Evolutionary conservation across 768 basidiomycete genomes (phyloP), one percentile per base, ranked within the genome.

Genomic region (Lentinula aciculospora): DNA sequence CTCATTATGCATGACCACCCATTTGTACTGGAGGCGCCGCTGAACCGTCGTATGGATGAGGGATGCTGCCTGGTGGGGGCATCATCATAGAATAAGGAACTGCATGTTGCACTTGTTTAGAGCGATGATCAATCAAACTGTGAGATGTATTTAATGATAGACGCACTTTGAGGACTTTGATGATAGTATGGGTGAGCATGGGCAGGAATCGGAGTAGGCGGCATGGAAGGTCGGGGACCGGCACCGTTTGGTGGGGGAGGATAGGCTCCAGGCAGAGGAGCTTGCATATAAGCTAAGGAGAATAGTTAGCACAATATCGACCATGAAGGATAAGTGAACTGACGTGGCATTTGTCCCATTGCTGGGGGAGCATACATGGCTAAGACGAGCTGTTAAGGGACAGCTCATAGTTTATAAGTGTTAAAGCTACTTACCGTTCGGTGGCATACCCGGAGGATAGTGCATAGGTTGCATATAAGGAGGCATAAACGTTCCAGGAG

Each of bases 1-100:
- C 58, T 51, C 63, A 68, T 77, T 72, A 86, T 65, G 83, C 82
- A 64, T 89, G 89, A 48, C 87, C 88, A 58, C 88, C 86, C 90
- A 92, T 89, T 50, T 76, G 84, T 54, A 87, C 87, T 25, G 83
- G 86, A 54, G 81, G 83, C 32, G 85, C 81, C 58, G 84, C 82
- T 17, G 80, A 81, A 59, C 79, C 83, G 46, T 92, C 89, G 70
- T 92, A 92, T 32, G 80, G 81, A 67, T 91, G 90, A 39, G 81
- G 81, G 44, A 75, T 80, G n/a, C 72, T 74, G 58, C 77, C 81
- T 50, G 86, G 84, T 13, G 86, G 86, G 56, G 87, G 88, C 87
- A 92, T 91, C 89, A 93, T 93, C 88, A 91, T 89, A n/a, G 81
- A 86, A 69, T 93, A 94, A 47, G 89, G 87, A 62, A 89, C 83